Conservation (phyloP, 2,329 filamentous ascomycete genomes). For the Gaeumannomyces sp. region DNA sequence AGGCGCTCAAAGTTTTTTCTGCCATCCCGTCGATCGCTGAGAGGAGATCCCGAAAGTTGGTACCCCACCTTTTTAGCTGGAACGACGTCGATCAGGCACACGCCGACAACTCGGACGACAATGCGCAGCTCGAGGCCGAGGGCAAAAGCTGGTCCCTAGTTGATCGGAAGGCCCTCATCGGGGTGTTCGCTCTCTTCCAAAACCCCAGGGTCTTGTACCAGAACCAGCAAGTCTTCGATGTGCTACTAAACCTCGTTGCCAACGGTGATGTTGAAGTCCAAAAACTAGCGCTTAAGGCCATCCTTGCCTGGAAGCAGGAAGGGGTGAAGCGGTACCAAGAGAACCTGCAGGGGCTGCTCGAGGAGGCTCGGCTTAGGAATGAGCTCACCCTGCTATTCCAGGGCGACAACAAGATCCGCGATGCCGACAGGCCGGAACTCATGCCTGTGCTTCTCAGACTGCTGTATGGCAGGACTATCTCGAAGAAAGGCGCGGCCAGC, state of each 20-base stretch:
- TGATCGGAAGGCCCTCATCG: constrained; percentile 79
- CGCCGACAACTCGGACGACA: constrained; percentile 30
- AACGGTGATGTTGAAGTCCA: constrained; percentile 92
- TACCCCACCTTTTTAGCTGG: constrained; percentile 84
- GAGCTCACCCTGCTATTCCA: constrained; percentile 87
- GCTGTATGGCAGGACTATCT: constrained; percentile 83
- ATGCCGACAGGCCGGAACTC: constrained; percentile 64
- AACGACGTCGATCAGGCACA: constrained; percentile 24
- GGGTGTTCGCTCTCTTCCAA: constrained; percentile 74
- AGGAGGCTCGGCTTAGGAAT: constrained; percentile 87
- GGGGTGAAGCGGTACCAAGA: constrained; percentile 74
- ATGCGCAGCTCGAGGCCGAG: constrained; percentile 36
- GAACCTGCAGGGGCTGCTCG: constrained; percentile 77
- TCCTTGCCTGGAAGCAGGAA: constrained; percentile 83
- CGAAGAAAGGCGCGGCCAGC: constrained; percentile 68
- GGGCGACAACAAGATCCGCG: constrained; percentile 64
- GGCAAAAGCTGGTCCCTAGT: constrained; percentile 58
- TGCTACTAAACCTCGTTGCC: constrained; percentile 67
- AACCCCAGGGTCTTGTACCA: constrained; percentile 83
- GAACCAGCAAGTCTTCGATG: constrained; percentile 66
- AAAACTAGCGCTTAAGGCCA: constrained; percentile 73
- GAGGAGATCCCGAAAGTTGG: constrained; percentile 74
- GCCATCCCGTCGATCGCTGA: constrained; percentile 73
- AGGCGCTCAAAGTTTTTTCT: constrained; percentile 73
- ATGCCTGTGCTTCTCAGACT: constrained; percentile 84